phyloP scores from a whole-genome alignment of 257 asterid genomes.

The Solanum chaucha region DNA sequence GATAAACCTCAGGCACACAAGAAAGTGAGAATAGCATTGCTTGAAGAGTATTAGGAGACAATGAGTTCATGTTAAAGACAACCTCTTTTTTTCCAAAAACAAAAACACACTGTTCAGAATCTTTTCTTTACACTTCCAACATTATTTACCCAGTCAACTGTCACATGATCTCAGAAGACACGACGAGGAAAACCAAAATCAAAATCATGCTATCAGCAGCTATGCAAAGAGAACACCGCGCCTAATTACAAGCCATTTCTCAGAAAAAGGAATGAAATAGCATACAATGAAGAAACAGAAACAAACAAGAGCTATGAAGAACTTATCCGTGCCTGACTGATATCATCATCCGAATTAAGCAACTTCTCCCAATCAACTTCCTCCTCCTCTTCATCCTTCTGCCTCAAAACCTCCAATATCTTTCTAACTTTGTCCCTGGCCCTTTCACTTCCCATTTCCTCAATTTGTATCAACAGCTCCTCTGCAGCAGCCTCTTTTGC shows the following conservation, averaged over 20 bases:
- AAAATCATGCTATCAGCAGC: not conserved
- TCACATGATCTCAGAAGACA: not conserved
- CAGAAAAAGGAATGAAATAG: not conserved
- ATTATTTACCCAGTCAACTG: not conserved
- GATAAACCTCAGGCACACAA: not conserved
- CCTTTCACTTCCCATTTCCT: conserved; percentile 32
- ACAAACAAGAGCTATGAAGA: not conserved
- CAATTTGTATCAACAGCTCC: conserved; percentile 43
- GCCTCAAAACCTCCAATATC: conserved; percentile 58
- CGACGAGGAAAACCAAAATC: not conserved
- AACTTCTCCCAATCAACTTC: conserved; percentile 91
- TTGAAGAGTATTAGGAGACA: not conserved
- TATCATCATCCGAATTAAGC: conserved; percentile 48
- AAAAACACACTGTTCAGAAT: not conserved
- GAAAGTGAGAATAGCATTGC: not conserved
- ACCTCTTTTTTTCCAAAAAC: not conserved
- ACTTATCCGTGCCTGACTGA: conserved; percentile 17
- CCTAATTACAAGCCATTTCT: conserved; percentile 12
- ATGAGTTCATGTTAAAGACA: not conserved
- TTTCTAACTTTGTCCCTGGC: conserved; percentile 35
- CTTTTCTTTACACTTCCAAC: conserved; percentile 1
- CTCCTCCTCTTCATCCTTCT: conserved; percentile 60
- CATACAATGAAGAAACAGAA: not conserved
- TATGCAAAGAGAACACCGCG: not conserved
- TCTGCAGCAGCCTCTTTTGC: conserved; percentile 90